Evolutionary conservation across 192 early-diverging fungal genomes (phyloP), one percentile per base, ranked within the genome.

Genomic region (Obelidium mucronatum): DNA sequence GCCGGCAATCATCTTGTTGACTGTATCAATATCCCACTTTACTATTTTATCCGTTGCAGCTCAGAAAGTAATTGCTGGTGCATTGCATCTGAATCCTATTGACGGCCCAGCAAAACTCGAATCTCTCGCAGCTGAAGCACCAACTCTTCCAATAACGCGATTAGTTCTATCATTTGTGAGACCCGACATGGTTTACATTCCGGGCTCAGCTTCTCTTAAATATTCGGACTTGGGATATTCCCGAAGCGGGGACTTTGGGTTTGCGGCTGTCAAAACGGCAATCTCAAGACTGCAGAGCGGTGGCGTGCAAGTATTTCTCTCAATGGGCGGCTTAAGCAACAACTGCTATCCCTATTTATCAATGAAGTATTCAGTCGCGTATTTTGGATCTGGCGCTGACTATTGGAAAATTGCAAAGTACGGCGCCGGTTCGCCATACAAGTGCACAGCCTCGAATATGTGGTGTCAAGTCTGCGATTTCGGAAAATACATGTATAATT

Each of bases 291-390:
- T 72, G 5, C 52, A 59, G 31, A 35, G 13, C 5, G 56, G 56
- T 24, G 70, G 70, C 6, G 34, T 72, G 8, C 17, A 59, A 44
- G 70, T 72, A 28, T 72, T 72, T 54, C n/a, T 72, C 6, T 72
- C 70, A 4, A 35, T 68, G 22, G 66, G 66, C 15, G 51, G 66
- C 11, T 28, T n/a, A 19, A 68, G 51, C 42, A 28, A 59, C 56
- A 72, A 72, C 56, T 72, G 70, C 54, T 72, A n/a, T 44, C 53
- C 70, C 6, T 72, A 60, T 39, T 36, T 59, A 2, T 72, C 4
- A 11, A 40, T 72, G 60, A 64, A 74, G 36, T 64, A 74, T 40
- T 64, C 60, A 30, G 63, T 74, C 58, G 73, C 73, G 1, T 62
- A 19, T 26, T 62, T 64, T 8, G 60, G 60, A 19, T 30, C 11